phyloP scores from a whole-genome alignment of 768 basidiomycete species.

The Lepiota venenata region DNA sequence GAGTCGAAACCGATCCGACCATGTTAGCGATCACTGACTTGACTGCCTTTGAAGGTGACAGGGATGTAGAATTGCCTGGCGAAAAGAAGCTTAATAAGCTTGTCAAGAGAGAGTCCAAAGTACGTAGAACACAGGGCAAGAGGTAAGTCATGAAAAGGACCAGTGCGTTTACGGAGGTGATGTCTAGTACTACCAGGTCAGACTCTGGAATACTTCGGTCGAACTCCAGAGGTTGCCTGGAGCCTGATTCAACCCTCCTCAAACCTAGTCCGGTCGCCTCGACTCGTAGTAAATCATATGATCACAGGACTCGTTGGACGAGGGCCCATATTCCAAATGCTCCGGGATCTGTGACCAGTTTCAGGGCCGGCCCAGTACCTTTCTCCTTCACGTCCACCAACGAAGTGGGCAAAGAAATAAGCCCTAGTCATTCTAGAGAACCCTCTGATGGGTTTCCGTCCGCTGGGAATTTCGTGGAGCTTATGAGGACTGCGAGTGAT shows the following conservation, averaged over 20 bases:
- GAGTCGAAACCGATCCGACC: conserved; percentile 30
- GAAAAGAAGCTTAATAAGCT: conserved; percentile 49
- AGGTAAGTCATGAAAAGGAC: not conserved
- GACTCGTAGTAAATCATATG: not conserved
- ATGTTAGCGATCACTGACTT: conserved; percentile 41
- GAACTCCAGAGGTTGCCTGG: not conserved
- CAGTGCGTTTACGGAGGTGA: not conserved
- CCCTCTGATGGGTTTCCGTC: too few relatives aligned
- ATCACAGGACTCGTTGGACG: not conserved
- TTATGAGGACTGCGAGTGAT: too few relatives aligned
- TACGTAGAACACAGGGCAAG: conserved; percentile 2
- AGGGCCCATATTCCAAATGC: not conserved
- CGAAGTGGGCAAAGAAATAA: not conserved
- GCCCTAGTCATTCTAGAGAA: not conserved
- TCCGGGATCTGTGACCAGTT: not conserved
- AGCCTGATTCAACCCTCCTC: not conserved
- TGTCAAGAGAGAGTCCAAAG: conserved; percentile 58
- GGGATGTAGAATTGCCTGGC: conserved; percentile 49
- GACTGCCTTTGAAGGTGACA: conserved; percentile 77
- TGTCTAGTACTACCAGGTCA: not conserved
- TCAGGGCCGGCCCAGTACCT: not conserved
- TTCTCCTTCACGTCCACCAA: too few relatives aligned
- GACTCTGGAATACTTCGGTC: not conserved
- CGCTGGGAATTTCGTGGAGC: too few relatives aligned
- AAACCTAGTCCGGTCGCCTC: not conserved